These are phyloP conservation scores for Abrus pulchellus DNA, from an alignment of 306 rosid species.

Conservation along the genomic window DNA sequence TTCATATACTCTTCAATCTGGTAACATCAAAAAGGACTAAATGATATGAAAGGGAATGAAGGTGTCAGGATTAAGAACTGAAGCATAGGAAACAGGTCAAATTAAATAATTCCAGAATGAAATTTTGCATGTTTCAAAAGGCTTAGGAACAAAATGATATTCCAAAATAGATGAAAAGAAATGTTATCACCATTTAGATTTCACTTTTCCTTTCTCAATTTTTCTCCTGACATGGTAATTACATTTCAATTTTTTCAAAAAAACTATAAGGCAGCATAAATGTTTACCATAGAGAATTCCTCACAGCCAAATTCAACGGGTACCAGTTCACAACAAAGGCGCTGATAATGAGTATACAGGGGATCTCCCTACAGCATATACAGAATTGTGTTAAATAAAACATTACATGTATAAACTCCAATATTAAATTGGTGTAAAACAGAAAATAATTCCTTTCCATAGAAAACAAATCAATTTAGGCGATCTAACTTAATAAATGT, in stretches of 20 bases:
- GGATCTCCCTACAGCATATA: conserved; percentile 75
- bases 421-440: conserved; percentile 19
- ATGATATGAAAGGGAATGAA: not conserved
- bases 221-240: not conserved
- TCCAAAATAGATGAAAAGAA: conserved; percentile 37
- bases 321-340: conserved; percentile 76
- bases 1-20: conserved; percentile 83
- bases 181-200: not conserved
- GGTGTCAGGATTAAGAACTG: conserved; percentile 37
- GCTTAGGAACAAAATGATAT: conserved; percentile 6
- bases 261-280: conserved; percentile 20
- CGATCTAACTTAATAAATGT: conserved; percentile 9
- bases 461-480: conserved; percentile 23
- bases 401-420: not conserved
- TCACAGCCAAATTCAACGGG: conserved; percentile 67
- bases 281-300: conserved; percentile 85
- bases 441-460: conserved; percentile 7
- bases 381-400: conserved; percentile 33
- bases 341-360: conserved; percentile 74
- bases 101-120: not conserved
- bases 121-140: not conserved
- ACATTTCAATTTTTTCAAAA: conserved; percentile 15
- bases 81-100: conserved; percentile 32
- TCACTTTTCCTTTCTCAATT: conserved; percentile 11
- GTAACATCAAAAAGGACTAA: conserved; percentile 39